Percentiles rank a stretch among this genome's conserved stretches.
Conservation (phyloP, 2,329 filamentous ascomycete genomes). For the Claviceps fusiformis region DNA sequence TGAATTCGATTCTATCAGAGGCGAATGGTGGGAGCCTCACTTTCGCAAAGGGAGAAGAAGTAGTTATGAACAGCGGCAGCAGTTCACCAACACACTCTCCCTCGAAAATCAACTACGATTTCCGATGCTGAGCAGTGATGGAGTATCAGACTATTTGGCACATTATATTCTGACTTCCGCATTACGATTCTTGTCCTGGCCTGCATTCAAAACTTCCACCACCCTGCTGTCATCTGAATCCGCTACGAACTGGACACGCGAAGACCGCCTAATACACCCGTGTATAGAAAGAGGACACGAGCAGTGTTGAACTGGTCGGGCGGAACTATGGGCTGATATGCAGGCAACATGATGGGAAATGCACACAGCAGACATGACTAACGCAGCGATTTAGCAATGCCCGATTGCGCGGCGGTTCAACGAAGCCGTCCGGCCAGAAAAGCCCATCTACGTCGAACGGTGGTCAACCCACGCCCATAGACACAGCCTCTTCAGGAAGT, state of each 20-base stretch:
- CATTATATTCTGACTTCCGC: background rate
- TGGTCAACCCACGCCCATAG: constrained; percentile 29
- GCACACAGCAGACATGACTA: constrained; percentile 4
- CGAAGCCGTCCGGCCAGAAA: constrained; percentile 37
- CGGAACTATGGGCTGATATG: background rate
- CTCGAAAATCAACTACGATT: background rate
- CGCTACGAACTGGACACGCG: background rate
- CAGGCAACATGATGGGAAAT: background rate
- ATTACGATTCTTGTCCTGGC: background rate
- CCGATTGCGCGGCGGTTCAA: constrained; percentile 42
- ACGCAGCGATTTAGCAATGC: constrained; percentile 33
- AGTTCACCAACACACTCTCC: background rate
- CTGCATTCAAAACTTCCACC: background rate
- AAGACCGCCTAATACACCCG: background rate
- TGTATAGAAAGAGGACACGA: background rate
- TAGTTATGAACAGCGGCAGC: background rate
- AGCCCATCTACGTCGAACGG: constrained; percentile 36
- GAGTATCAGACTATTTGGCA: background rate
- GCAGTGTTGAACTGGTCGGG: background rate
- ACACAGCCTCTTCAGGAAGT: constrained; percentile 30
- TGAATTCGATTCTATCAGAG: background rate
- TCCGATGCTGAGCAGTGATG: background rate
- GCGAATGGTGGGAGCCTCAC: background rate
- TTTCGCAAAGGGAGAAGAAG: background rate
- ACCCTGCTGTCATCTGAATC: background rate